These are phyloP conservation scores for Panaeolus papilionaceus DNA, from an alignment of 768 basidiomycete species.

Conservation along the genomic window DNA sequence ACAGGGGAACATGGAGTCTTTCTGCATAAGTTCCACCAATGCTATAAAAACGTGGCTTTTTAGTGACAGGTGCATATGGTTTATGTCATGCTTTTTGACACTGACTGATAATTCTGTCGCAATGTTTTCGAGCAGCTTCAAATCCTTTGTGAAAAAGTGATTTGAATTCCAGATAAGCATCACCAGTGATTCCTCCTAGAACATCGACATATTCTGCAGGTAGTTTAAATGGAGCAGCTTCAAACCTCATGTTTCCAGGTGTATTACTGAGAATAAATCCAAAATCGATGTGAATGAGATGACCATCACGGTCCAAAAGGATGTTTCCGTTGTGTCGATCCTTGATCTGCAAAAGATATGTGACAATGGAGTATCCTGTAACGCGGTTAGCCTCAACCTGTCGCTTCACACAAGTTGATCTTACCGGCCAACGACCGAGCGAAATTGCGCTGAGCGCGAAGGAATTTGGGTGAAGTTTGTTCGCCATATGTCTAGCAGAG, in stretches of 20 bases:
- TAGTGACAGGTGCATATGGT: background rate
- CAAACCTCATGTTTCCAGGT: conserved; percentile 97
- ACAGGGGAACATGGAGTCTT: conserved; percentile 92
- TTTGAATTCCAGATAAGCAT: conserved; percentile 84
- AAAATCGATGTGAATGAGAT: conserved; percentile 97
- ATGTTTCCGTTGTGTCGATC: conserved; percentile 99
- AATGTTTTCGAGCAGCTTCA: conserved; percentile 92
- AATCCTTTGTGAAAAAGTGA: conserved; percentile 92
- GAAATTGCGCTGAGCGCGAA: conserved; percentile 92
- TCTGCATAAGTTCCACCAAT: conserved; percentile 98
- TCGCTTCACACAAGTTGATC: background rate
- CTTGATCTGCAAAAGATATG: conserved; percentile 97
- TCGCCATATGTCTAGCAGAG: conserved; percentile 83
- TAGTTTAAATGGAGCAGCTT: conserved; percentile 99
- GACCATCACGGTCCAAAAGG: conserved; percentile 92
- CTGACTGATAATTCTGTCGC: conserved; percentile 96
- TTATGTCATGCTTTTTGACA: conserved; percentile 40
- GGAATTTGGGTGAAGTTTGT: conserved; percentile 84
- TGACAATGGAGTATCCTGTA: conserved; percentile 90
- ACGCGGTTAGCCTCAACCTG: conserved; percentile 16
- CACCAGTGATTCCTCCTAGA: conserved; percentile 81
- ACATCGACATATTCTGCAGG: conserved; percentile 96
- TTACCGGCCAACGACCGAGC: conserved; percentile 88
- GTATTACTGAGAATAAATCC: conserved; percentile 98
- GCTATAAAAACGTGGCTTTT: conserved; percentile 30